Percentiles rank a stretch among this genome's conserved stretches.
Conservation (phyloP, 2,329 filamentous ascomycete genomes). For the Penicillium fuscoglaucum region DNA sequence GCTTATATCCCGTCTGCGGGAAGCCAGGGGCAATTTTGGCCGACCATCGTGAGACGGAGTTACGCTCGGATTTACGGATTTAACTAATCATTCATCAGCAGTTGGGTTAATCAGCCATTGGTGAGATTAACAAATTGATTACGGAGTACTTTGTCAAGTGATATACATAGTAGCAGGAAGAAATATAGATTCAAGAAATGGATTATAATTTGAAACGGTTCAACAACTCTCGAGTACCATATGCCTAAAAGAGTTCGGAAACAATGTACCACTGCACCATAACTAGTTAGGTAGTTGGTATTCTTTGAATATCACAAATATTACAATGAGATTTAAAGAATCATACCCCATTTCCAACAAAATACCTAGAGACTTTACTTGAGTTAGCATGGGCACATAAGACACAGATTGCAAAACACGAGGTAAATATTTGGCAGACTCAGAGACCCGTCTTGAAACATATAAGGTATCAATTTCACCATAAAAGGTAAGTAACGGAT, state of each 20-base stretch:
- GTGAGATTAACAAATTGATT: neutral
- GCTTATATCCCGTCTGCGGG: neutral
- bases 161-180: neutral
- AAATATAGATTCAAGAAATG: no score
- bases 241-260: neutral
- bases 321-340: neutral
- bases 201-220: neutral
- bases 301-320: neutral
- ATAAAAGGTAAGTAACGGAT: slow-evolving; percentile 18
- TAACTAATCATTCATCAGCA: neutral
- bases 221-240: neutral
- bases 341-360: neutral
- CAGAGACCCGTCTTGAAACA: slow-evolving; percentile 31
- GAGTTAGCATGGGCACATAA: neutral
- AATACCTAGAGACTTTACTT: neutral
- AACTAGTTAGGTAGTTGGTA: no score
- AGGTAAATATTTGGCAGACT: slow-evolving; percentile 11
- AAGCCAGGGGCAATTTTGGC: neutral
- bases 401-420: neutral
- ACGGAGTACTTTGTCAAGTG: neutral
- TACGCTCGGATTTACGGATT: neutral
- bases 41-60: neutral
- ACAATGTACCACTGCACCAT: neutral
- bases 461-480: slow-evolving; percentile 23
- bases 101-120: neutral